Conservation (phyloP, 208 protist species). For the Jaenimonas drosophilae region DNA sequence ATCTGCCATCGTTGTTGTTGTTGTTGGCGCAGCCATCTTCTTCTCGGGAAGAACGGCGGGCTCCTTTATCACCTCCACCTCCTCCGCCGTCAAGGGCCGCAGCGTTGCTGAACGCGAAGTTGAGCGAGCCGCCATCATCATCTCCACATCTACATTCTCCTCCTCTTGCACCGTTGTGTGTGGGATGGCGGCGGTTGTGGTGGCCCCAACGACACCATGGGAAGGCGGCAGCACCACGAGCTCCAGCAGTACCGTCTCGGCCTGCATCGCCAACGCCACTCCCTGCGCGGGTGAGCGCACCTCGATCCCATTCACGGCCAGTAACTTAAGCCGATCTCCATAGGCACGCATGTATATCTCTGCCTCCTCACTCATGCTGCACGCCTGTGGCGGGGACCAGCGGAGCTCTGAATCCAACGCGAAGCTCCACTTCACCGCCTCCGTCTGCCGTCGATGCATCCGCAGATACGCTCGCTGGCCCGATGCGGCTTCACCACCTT, state of each 20-base stretch:
- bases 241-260: slow-evolving; percentile 48
- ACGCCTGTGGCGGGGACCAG: slow-evolving; percentile 3
- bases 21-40: too few species aligned
- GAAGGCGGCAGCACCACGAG: slow-evolving; percentile 32
- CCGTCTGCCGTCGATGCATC: slow-evolving; percentile 30
- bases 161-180: too few species aligned
- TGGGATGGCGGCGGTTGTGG: background rate
- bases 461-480: slow-evolving; percentile 24
- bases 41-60: too few species aligned
- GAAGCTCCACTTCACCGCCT: slow-evolving; percentile 41
- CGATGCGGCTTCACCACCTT: slow-evolving; percentile 16
- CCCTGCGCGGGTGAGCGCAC: slow-evolving; percentile 30
- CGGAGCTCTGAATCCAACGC: slow-evolving; percentile 1
- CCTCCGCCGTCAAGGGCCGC: too few species aligned
- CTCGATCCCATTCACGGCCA: slow-evolving; percentile 60
- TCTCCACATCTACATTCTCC: too few species aligned
- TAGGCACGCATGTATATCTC: slow-evolving; percentile 24
- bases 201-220: background rate
- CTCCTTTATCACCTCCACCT: too few species aligned
- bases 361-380: slow-evolving; percentile 4
- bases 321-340: slow-evolving; percentile 21
- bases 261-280: slow-evolving; percentile 15
- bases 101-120: too few species aligned
- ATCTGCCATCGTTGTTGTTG: too few species aligned
- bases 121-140: too few species aligned